Percentiles rank a stretch among this genome's conserved stretches.
Evolutionary conservation across 2,329 filamentous ascomycete genomes (phyloP).

Genomic region (Nothopassalora personata): DNA sequence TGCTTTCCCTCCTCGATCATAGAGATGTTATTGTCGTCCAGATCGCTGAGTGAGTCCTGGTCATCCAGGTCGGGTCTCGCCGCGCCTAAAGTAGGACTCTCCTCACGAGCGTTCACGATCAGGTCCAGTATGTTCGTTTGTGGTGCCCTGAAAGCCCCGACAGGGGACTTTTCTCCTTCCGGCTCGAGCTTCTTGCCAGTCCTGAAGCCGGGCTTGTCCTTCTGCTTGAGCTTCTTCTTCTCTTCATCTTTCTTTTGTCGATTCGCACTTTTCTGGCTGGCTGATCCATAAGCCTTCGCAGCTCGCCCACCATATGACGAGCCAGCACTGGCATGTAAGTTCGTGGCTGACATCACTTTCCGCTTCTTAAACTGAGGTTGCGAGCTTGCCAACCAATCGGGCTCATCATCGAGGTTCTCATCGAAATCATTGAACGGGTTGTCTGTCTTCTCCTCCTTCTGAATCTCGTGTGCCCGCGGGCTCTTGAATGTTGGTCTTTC

Average conservation of each 20-base stretch:
- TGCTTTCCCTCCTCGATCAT: conserved; percentile 2
- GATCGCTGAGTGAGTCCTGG: not conserved
- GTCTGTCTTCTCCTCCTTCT: not conserved
- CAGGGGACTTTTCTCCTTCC: not conserved
- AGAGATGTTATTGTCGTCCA: conserved; percentile 9
- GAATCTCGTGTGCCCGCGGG: not conserved
- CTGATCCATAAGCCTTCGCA: not conserved
- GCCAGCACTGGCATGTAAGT: not conserved
- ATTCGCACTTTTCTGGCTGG: not conserved
- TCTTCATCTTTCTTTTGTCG: not conserved
- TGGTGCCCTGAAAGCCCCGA: not conserved
- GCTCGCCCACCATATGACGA: not conserved
- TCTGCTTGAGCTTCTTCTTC: not conserved
- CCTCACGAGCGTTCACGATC: not conserved
- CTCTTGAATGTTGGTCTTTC: not conserved
- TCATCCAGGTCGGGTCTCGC: not conserved
- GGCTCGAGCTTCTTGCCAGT: not conserved
- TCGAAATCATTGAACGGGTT: not conserved
- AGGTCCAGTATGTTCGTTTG: not conserved
- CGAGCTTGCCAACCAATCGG: not conserved
- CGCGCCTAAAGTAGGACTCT: not conserved
- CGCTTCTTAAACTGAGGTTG: not conserved
- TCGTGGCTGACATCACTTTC: not conserved
- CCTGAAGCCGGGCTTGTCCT: not conserved
- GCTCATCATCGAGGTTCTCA: not conserved